Base-by-base conservation (phyloP, 1,139 yeast species). In the Hansenula sp. region DNA sequence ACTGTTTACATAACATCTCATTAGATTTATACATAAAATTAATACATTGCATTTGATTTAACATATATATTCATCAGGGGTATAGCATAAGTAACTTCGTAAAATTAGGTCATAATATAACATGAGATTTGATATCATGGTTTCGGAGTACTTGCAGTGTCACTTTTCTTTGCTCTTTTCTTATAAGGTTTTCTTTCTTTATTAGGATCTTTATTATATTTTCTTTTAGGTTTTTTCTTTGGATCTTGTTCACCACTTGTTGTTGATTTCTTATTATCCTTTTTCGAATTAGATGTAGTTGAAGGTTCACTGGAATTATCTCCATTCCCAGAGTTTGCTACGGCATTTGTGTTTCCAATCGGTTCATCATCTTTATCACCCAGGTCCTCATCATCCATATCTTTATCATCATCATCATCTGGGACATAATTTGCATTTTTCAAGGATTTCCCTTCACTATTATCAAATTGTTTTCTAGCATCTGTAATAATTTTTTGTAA, bases 401-500 rank as follows among this genome's bases (percentile, higher is more conserved):
- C 71, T 6, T 56, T 69, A 35, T 60, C 66, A 12, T 57, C 62
- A 5, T 57, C 60, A 35, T 57, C 60, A 49, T 67, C 54, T 54
- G 63, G 60, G 47, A 57, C 51, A 55, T 59, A 62, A 21, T 57
- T 47, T 29, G 48, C 46, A 31, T 57, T 56, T 47, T 65, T 65
- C 33, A 65, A 33, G 17, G 56, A 51, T 40, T 74, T 74, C 28
- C 78, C 80, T 52, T 78, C 83, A 5, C 74, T 77, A 46, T 79
- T 84, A 57, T 88, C 95, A 59, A 87, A 88, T 67, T 85, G 79
- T 68, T 84, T 86, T 61, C 87, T 80, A 1, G 96, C 96, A 51
- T 79, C 84, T 25, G 81, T 78, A 55, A 91, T 89, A 56, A 79
- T 81, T 55, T 81, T 81, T 54, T 87, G 89, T 61, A 87, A 76